phyloP scores from a whole-genome alignment of 2,329 filamentous ascomycete species.

The Colletotrichum sp. region DNA sequence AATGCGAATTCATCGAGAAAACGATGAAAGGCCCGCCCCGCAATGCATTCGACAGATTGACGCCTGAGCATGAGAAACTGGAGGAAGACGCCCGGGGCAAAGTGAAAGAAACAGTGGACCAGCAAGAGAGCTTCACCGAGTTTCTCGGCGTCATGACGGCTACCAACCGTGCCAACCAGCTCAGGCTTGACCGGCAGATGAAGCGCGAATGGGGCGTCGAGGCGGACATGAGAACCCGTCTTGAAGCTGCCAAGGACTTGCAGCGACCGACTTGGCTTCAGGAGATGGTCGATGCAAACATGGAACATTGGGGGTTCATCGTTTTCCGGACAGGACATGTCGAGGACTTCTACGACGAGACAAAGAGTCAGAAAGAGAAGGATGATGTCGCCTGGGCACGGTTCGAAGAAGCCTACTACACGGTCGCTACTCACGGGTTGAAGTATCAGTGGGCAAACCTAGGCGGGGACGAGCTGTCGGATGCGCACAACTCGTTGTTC shows the following conservation, averaged over 20 bases:
- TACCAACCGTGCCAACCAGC: neutral
- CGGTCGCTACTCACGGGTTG: neutral
- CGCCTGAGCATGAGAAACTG: neutral
- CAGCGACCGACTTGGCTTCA: neutral
- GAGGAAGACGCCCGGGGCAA: neutral
- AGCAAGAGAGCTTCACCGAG: neutral
- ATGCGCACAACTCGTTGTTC: neutral
- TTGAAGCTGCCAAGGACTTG: neutral
- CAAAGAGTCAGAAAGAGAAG: neutral
- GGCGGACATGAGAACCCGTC: neutral
- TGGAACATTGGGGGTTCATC: neutral
- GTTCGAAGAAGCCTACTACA: neutral
- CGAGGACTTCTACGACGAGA: rapidly evolving
- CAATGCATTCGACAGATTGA: neutral
- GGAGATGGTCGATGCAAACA: neutral
- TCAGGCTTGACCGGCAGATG: neutral
- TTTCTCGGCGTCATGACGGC: neutral
- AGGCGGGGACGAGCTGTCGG: neutral
- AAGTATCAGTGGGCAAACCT: neutral
- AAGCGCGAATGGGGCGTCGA: neutral
- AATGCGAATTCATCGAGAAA: neutral
- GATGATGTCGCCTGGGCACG: neutral
- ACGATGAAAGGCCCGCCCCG: neutral
- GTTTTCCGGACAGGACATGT: neutral
- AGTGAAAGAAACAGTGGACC: neutral